Evolutionary conservation across 208 protist genomes (phyloP), one percentile per base, ranked within the genome.

Genomic region (Strigomonas culicis): DNA sequence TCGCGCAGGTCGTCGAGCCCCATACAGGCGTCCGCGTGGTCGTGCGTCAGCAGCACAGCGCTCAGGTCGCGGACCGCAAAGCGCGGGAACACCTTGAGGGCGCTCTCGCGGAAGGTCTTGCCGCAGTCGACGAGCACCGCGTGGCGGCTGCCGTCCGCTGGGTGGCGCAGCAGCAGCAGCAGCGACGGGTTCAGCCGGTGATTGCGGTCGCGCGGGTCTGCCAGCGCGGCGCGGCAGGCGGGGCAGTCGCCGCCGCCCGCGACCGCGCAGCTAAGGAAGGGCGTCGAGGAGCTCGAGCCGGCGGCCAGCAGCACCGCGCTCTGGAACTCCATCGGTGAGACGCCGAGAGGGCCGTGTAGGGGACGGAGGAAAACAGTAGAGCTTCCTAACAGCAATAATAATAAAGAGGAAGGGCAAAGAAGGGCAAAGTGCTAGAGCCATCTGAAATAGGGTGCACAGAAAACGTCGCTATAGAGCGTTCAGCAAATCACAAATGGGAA

Each of bases 1-100:
- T 94, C 88, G 13, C 87, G 72, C 21, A 94, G 65, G 63, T 94
- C 87, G 58, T 94, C 87, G 28, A 94, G 46, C 36, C 87, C 87
- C 27, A 88, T 71, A 13, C 59, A 59, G 24, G 87, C 87, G 62
- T 94, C 87, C 22, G 80, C 80, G 71, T 94, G 87, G 19, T 81
- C 76, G 70, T 94, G 87, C 24, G 87, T 94, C 30, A 94, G 60
- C 13, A 94, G 55, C 19, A 94, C 68, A 19, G 69, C 80, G 59
- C 82, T 85, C 30, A 94, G 41, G 55, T 84, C 66, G 17, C 15
- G 25, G 7, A 86, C 81, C 34, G 59, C 64, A 2, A 59, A 31
- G 2, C 22, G 55, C 2, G 70, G 57, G 53, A 92, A 88, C 21
- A 82, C 36, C 51, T 81, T 82, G 27, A 92, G 44, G 7, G 76